Conservation (phyloP, 108 stramenopile species). For the Pelagomonas calceolata region DNA sequence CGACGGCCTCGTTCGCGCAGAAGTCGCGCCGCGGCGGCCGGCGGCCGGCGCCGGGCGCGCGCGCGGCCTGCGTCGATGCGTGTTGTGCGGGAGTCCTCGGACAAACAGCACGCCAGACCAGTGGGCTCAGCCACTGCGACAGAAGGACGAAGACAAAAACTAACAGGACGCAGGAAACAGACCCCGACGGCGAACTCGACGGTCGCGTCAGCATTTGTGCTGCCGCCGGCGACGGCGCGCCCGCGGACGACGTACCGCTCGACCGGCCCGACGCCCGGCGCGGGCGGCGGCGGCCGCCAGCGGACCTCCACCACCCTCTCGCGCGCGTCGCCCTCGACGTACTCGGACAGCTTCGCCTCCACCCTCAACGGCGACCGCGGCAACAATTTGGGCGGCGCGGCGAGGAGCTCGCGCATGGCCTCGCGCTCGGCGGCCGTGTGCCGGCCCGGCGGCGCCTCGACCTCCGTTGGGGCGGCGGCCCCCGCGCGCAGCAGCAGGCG, state of each 20-base stretch:
- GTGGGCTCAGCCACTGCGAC: no score
- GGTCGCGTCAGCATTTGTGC: no score
- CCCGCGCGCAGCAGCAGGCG: constrained; percentile 26
- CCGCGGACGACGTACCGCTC: constrained; percentile 15
- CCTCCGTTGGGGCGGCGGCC: background rate
- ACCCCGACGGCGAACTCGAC: no score
- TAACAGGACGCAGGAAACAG: no score
- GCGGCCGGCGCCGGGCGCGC: no score
- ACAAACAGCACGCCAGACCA: no score
- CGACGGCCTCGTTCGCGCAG: constrained; percentile 27
- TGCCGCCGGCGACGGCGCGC: background rate
- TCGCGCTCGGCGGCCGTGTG: background rate
- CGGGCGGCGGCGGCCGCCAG: constrained; percentile 25
- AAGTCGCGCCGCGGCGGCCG: constrained; percentile 22
- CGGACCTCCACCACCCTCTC: constrained; percentile 23
- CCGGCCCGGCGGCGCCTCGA: no score
- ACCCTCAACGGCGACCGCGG: constrained; percentile 17
- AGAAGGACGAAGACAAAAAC: no score
- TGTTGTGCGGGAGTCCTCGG: no score
- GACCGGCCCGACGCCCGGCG: constrained; percentile 18
- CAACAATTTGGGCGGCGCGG: constrained; percentile 12
- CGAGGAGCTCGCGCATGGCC: background rate
- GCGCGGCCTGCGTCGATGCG: no score
- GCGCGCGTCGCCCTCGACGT: constrained; percentile 17
- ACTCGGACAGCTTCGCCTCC: constrained; percentile 12